These are phyloP conservation scores for Penicillium sp. DNA, from an alignment of 2,329 filamentous ascomycete genomes.

Conservation along the genomic window DNA sequence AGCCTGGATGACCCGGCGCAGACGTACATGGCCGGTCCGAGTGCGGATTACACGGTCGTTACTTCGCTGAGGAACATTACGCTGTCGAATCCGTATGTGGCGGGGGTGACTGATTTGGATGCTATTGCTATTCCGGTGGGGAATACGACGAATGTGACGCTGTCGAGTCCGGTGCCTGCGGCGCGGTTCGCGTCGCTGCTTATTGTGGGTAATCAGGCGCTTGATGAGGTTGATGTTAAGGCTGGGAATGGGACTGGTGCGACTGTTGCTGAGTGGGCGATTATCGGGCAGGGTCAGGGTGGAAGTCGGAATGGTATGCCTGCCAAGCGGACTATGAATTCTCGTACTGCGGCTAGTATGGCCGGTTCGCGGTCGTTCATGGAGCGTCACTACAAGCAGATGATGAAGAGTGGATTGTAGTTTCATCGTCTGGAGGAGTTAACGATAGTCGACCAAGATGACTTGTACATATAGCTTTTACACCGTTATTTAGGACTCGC, in stretches of 20 bases:
- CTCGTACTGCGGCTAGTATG: slow-evolving; percentile 15
- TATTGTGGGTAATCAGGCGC: slow-evolving; percentile 48
- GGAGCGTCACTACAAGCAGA: slow-evolving; percentile 7
- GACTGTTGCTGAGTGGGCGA: slow-evolving; percentile 52
- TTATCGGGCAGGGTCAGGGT: slow-evolving; percentile 34
- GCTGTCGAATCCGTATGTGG: slow-evolving; percentile 43
- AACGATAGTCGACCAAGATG: not conserved
- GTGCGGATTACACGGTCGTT: slow-evolving; percentile 26
- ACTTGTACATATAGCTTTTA: not conserved
- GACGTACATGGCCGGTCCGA: slow-evolving; percentile 9
- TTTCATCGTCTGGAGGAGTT: not conserved
- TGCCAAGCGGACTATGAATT: slow-evolving; percentile 16
- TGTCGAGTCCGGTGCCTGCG: slow-evolving; percentile 36
- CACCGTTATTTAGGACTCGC: not conserved
- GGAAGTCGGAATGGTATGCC: not conserved
- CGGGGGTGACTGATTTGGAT: slow-evolving; percentile 33
- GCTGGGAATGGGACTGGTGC: slow-evolving; percentile 45
- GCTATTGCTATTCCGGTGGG: slow-evolving; percentile 40
- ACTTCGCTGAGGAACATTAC: slow-evolving; percentile 32
- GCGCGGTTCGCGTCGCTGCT: slow-evolving; percentile 47
- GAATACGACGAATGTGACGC: slow-evolving; percentile 47
- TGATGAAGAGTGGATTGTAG: not conserved
- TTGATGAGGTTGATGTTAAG: slow-evolving; percentile 30
- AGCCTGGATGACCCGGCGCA: slow-evolving; percentile 30
- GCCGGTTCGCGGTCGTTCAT: slow-evolving; percentile 9